A percentile compares a stretch with the other conserved stretches of the same genome.
Evolutionary conservation across 441 rosid species (phyloP).

Genomic region (Populus hybrid): DNA sequence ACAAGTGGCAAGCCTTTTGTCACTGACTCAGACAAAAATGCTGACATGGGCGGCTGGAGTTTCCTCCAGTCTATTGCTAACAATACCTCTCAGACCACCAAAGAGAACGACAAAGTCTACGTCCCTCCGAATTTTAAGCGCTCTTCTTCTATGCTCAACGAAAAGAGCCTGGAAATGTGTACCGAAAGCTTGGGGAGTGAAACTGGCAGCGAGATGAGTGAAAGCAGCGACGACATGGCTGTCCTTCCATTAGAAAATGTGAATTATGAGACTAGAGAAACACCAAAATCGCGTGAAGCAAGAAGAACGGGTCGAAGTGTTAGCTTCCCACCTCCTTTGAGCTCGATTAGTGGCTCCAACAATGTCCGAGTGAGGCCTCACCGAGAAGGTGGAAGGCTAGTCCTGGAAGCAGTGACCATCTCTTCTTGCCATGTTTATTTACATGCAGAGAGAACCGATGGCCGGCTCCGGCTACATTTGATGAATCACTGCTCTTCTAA

Average conservation of each 20-base stretch:
- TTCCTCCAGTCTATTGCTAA: slow-evolving; percentile 45
- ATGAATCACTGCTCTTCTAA: slow-evolving; percentile 5
- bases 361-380: slow-evolving; percentile 51
- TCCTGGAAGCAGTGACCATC: slow-evolving; percentile 48
- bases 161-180: slow-evolving; percentile 70
- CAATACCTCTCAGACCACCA: slow-evolving; percentile 8
- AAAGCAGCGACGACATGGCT: slow-evolving; percentile 34
- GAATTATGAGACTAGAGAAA: slow-evolving; percentile 20
- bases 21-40: slow-evolving; percentile 9
- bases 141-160: slow-evolving; percentile 47
- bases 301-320: slow-evolving; percentile 22
- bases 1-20: background rate
- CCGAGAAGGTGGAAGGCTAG: slow-evolving; percentile 66
- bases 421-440: slow-evolving; percentile 35
- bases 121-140: slow-evolving; percentile 38
- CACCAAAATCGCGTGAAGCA: slow-evolving; percentile 6
- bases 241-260: slow-evolving; percentile 32
- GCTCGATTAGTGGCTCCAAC: slow-evolving; percentile 55
- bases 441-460: slow-evolving; percentile 69
- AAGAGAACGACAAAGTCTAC: slow-evolving; percentile 34
- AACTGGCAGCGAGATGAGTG: slow-evolving; percentile 51
- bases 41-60: slow-evolving; percentile 49
- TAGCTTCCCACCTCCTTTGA: slow-evolving; percentile 76
- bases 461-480: slow-evolving; percentile 57
- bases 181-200: slow-evolving; percentile 85